These are phyloP conservation scores for Fomitiporia mediterranea DNA, from an alignment of 1,284 basidiomycete species.

Conservation along the genomic window DNA sequence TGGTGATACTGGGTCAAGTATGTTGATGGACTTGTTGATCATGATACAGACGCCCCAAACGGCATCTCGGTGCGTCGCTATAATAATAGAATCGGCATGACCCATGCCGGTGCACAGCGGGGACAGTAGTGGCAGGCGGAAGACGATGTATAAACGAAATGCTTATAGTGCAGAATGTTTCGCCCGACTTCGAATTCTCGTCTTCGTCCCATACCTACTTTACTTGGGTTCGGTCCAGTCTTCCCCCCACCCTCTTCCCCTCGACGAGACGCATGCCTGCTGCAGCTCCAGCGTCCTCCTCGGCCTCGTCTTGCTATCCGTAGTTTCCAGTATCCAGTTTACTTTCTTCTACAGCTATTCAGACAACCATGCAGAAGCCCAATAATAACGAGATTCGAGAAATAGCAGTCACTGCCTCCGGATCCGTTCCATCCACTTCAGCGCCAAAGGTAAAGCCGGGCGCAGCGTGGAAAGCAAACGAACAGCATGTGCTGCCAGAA, in stretches of 20 bases:
- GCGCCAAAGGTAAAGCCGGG: constrained; percentile 27
- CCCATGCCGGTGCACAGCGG: too few relatives aligned
- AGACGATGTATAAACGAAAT: too few relatives aligned
- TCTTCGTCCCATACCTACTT: background rate
- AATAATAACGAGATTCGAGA: background rate
- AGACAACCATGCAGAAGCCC: background rate
- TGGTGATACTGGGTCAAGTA: too few relatives aligned
- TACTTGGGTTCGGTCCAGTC: too few relatives aligned
- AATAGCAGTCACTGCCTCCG: background rate
- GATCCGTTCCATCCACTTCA: background rate
- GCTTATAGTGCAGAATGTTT: too few relatives aligned
- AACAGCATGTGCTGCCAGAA: constrained; percentile 38
- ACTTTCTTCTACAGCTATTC: background rate
- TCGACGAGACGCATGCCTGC: background rate
- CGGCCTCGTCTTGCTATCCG: background rate
- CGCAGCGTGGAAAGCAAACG: constrained; percentile 34
- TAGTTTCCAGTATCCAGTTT: background rate
- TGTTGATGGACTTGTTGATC: too few relatives aligned
- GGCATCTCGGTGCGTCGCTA: constrained; percentile 8
- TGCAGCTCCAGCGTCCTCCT: background rate
- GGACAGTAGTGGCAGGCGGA: too few relatives aligned
- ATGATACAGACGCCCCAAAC: background rate
- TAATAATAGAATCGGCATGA: too few relatives aligned
- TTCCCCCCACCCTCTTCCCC: background rate
- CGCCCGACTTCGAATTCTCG: background rate